Evolutionary conservation across 225 moss, liverwort and hornwort genomes (phyloP), one percentile per base, ranked within the genome.

Genomic region (Physcomitrium patens): DNA sequence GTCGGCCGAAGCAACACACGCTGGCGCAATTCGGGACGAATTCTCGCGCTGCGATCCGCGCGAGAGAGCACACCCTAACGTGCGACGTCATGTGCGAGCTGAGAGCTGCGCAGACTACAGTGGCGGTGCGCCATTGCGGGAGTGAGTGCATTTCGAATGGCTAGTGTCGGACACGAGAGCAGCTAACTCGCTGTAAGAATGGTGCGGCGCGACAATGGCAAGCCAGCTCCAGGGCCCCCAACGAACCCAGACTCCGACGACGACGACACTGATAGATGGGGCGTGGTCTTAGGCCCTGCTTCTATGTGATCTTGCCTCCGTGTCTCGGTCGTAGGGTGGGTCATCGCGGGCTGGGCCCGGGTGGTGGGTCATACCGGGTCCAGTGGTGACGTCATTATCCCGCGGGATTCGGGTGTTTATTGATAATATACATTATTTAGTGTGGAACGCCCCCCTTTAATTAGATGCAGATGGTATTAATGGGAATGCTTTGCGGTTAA

Each of bases 141-240:
- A 66, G 31, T 12, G 57, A 55, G 58, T 27, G 55, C 75, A 75
- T 75, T 14, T 65, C 18, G n/a, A n/a, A 20, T 4, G 55, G 9
- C n/a, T 15, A 3, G 17, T 16, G 50, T 37, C 60, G 67, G 20
- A 50, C 7, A 37, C 5, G 50, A 44, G 24, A 7, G 24, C 24
- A 4, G 31, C 31, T n/a, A n/a, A n/a, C n/a, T n/a, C n/a, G n/a
- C n/a, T 37, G 31, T 3, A 2, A 4, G 7, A 7, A 37, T 37
- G 31, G 31, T 4, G 31, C 31, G 31, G 31, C 31, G 31, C 31
- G 4, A 37, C 31, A 2, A 37, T 37, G 31, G 49, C 49, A 10
- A 49, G 49, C 49, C 12, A 41, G 37, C 68, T 22, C n/a, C 19
- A 22, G 5, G 22, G 22, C 20, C 17, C 31, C 7, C 2, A 37